Evolutionary conservation across 345 rosid species (phyloP), one percentile per base, ranked within the genome.

Genomic region (Psidium guajava): DNA sequence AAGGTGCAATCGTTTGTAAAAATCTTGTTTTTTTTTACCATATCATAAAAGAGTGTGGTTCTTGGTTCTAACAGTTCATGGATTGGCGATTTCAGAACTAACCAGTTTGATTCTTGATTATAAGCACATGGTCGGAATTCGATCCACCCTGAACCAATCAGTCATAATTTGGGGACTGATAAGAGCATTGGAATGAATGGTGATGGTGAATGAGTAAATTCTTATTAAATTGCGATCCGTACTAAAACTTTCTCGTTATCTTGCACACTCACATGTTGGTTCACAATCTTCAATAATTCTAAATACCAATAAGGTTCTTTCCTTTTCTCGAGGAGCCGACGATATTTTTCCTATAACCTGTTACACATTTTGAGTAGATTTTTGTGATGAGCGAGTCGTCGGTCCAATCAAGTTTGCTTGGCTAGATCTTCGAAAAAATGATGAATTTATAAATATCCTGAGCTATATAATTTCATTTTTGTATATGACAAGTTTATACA

Each of bases 361-460:
- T 69, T 69, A 16, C 0, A 0, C 2, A 69, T 69, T 69, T 69
- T 0, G 0, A 0, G 24, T 18, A 32, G 7, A 69, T 49, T 49
- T 32, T 3, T 64, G 6, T 32, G 77, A 64, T 3, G 6, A 1
- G 0, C 12, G 0, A 28, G 0, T 16, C 0, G 0, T 18, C 3
- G 0, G 0, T 16, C 20, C 6, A 32, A 32, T 32, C 18, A 2
- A 3, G 28, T 64, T 32, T 32, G 24, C 24, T 64, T 32, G 0
- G 44, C 24, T 0, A 0, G 0, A 15, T 64, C 24, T 64, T 6
- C 22, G 4, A 16, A 10, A 27, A 16, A 32, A 32, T 1, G 6
- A 32, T 32, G 10, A 69, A 69, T 69, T 69, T 16, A 69, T 44
- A 8, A 32, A 18, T 32, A 32, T 11, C 13, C 6, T 2, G 5